A percentile compares a stretch with the other conserved stretches of the same genome.
Evolutionary conservation across 495 filamentous ascomycete species (phyloP).

Genomic region (Cetradonia linearis): DNA sequence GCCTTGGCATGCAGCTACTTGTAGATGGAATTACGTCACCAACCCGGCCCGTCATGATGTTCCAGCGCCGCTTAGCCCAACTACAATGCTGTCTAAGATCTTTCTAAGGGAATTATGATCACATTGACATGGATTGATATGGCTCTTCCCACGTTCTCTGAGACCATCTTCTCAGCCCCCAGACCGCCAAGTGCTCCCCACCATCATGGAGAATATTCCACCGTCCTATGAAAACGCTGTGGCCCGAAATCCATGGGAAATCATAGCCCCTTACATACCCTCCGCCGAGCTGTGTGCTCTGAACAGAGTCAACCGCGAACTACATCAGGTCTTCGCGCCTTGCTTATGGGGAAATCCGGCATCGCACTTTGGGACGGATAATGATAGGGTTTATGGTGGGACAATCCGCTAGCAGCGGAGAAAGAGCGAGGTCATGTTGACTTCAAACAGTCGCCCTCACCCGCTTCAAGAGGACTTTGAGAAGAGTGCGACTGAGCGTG

Average conservation of each 20-base stretch:
- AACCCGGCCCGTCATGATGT: neutral
- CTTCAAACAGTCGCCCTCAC: conserved; percentile 46
- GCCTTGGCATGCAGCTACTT: conserved; percentile 1
- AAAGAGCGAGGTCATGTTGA: conserved; percentile 5
- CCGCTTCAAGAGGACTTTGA: conserved; percentile 50
- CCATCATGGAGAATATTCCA: conserved; percentile 43
- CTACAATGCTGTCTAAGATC: neutral
- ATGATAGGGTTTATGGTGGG: conserved; percentile 53
- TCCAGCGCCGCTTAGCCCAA: neutral
- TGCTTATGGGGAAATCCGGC: conserved; percentile 58
- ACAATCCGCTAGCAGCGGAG: neutral
- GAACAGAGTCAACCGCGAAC: conserved; percentile 46
- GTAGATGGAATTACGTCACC: neutral
- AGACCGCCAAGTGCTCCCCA: neutral
- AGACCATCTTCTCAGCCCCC: neutral
- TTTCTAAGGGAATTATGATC: neutral
- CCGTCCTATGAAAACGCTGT: conserved; percentile 52
- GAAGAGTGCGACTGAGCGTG: conserved; percentile 43
- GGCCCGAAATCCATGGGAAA: conserved; percentile 48
- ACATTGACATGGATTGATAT: neutral
- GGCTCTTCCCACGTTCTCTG: neutral
- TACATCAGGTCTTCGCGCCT: conserved; percentile 51
- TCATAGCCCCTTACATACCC: conserved; percentile 51
- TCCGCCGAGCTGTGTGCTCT: conserved; percentile 50
- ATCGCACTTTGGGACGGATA: conserved; percentile 52